Conservation (phyloP, 2,329 filamentous ascomycete species). For the Aureobasidium sp. region DNA sequence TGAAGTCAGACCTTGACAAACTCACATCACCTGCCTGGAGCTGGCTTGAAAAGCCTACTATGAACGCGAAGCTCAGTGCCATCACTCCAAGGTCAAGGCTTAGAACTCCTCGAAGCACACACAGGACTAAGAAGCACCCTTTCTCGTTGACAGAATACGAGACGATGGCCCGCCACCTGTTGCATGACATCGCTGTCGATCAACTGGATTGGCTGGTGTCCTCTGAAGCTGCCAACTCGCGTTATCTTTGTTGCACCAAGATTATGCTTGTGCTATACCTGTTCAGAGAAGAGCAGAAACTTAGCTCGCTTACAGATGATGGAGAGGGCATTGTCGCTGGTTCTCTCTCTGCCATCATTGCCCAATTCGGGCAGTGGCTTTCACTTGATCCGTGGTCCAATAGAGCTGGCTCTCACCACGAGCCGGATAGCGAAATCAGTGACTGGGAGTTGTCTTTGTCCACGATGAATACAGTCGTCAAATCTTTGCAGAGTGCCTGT, state of each 20-base stretch:
- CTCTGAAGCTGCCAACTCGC: conserved; percentile 43
- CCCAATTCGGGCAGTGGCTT: conserved; percentile 76
- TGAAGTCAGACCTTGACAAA: conserved; percentile 3
- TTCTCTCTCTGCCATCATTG: conserved; percentile 60
- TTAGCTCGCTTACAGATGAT: conserved; percentile 42
- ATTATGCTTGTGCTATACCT: conserved; percentile 65
- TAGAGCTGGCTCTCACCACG: conserved; percentile 45
- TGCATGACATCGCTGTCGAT: conserved; percentile 7
- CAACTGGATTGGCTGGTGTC: conserved; percentile 14
- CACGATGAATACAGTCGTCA: conserved; percentile 23
- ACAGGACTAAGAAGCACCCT: background rate
- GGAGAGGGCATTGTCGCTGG: background rate
- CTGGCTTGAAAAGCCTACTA: conserved; percentile 3
- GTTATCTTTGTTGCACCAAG: conserved; percentile 15
- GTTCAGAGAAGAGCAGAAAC: conserved; percentile 79
- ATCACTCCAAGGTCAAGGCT: conserved; percentile 6
- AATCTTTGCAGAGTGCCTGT: background rate
- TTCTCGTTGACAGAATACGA: conserved; percentile 14
- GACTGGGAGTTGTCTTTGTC: conserved; percentile 16
- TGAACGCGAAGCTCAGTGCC: background rate
- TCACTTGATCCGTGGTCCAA: conserved; percentile 58
- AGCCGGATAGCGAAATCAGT: conserved; percentile 50
- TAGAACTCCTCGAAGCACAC: background rate
- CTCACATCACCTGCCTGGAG: background rate
- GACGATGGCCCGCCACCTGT: conserved; percentile 11